Evolutionary conservation across 2,329 filamentous ascomycete genomes (phyloP), one percentile per base, ranked within the genome.

Genomic region (Xenosphaeropsis pyriputrescens): DNA sequence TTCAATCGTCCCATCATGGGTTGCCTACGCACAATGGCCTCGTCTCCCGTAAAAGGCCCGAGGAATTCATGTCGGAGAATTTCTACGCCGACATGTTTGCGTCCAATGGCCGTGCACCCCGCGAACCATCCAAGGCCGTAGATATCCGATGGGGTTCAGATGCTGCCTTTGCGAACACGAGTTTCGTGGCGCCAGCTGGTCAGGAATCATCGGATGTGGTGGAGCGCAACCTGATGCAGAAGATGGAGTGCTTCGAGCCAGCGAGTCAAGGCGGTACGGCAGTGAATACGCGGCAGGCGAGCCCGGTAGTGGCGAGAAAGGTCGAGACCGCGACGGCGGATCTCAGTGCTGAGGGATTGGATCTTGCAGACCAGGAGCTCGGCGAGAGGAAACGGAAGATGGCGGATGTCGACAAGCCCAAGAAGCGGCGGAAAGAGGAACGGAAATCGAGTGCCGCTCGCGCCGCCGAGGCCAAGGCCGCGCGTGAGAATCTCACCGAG

Each of bases 81-180:
- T 37, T 18, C 29, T 36, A 29, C 14, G 29, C 29, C 5, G 30
- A 16, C 8, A 40, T 42, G 17, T 22, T 32, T 6, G 18, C 22
- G 5, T 22, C 31, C 32, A 18, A 38, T 11, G 36, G 29, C 13
- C 29, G 13, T 6, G 13, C 31, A 12, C 37, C 29, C 22, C 13
- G 29, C 18, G 33, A 35, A 29, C 26, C 31, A 15, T 15, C 31
- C 15, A 45, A 63, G 49, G 64, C 69, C 37, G 43, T 44, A 11
- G 52, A 54, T 30, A 62, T 80, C 33, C 70, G 72, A 43, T 84
- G 75, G 70, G 79, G 79, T 8, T 79, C 79, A 1, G 79, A 85
- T 54, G 54, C 66, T n/a, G 72, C 63, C 40, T 85, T 85, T 51
- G 66, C 61, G 43, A 56, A 58, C 16, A 53, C 64, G 5, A 67